Evolutionary conservation across 2,329 filamentous ascomycete species (phyloP), one percentile per base, ranked within the genome.

Genomic region (Botryotinia narcissicola): DNA sequence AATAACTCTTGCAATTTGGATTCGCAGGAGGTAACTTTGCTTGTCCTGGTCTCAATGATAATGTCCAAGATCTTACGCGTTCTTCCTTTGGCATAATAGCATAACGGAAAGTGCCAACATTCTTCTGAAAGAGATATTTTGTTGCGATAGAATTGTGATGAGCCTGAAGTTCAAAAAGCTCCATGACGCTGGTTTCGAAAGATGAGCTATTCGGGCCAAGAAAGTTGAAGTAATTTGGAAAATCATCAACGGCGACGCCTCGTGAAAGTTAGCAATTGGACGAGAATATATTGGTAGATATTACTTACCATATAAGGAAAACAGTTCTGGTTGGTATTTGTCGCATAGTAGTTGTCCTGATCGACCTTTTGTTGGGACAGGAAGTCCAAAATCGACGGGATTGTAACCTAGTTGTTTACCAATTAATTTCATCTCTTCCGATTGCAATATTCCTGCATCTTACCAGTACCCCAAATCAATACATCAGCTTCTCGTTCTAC

Each of bases 161-260:
- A 37, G 64, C 64, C 57, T 68, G 64, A 35, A 68, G 42, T 14
- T 68, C 64, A 48, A 68, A 68, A 16, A 68, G 64, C 22, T 57
- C 64, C 16, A 68, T 68, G 7, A 68, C 29, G 32, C 64, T 68
- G 7, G 64, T 54, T n/a, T 68, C 64, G 46, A 68, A 68, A 35
- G 64, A 68, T 10, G 64, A 68, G 46, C 64, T 68, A 18, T 68
- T 68, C 6, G 64, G 64, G 37, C 64, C 64, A 25, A 68, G 64
- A 2, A 68, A 68, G 32, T 68, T 68, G 64, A 68, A 68, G 64
- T 68, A 68, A 51, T 68, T 68, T 7, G 64, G 64, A 35, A 68
- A 68, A 54, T 68, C 64, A 57, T 68, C 64, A 3, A 68, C 64
- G 2, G 46, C 64, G 29, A 68, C 64, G 8, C 64, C 64, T 68